phyloP scores from a whole-genome alignment of 2,329 filamentous ascomycete species.

The Apiospora hydei region DNA sequence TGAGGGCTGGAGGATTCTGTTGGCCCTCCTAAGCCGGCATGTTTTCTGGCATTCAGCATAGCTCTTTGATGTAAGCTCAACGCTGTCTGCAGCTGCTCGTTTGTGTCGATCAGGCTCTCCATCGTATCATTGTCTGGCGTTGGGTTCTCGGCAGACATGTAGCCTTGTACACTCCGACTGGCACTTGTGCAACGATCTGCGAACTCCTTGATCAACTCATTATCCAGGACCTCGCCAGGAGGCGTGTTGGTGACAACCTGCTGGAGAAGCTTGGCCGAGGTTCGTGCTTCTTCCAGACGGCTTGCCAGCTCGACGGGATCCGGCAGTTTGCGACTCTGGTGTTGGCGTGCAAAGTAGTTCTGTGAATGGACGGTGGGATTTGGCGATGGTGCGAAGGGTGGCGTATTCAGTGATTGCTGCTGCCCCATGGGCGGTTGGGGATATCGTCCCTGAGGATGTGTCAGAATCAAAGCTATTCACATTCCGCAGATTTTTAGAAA shows the following conservation, averaged over 20 bases:
- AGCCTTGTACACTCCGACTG: constrained; percentile 81
- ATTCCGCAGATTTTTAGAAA: background rate
- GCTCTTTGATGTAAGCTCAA: constrained; percentile 86
- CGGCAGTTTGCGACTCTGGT: constrained; percentile 62
- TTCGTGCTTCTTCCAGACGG: constrained; percentile 87
- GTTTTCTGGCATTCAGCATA: constrained; percentile 68
- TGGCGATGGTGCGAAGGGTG: constrained; percentile 34
- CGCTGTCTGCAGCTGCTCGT: constrained; percentile 85
- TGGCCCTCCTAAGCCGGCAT: constrained; percentile 49
- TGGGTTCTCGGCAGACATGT: constrained; percentile 82
- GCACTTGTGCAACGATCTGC: constrained; percentile 84
- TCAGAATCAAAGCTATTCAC: background rate
- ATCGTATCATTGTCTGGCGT: constrained; percentile 92
- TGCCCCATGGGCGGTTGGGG: constrained; percentile 13
- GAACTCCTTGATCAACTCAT: constrained; percentile 94
- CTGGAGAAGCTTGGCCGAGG: constrained; percentile 88
- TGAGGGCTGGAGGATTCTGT: constrained; percentile 28
- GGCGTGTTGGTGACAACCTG: constrained; percentile 91
- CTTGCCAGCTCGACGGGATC: constrained; percentile 78
- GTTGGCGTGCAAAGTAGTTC: constrained; percentile 65
- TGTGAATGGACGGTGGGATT: constrained; percentile 46
- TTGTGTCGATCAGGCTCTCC: constrained; percentile 91
- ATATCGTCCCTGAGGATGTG: background rate
- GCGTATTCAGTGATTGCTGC: constrained; percentile 38
- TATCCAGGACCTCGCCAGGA: constrained; percentile 74